Evolutionary conservation across 306 rosid species (phyloP).

Genomic region (Arachis stenosperma): DNA sequence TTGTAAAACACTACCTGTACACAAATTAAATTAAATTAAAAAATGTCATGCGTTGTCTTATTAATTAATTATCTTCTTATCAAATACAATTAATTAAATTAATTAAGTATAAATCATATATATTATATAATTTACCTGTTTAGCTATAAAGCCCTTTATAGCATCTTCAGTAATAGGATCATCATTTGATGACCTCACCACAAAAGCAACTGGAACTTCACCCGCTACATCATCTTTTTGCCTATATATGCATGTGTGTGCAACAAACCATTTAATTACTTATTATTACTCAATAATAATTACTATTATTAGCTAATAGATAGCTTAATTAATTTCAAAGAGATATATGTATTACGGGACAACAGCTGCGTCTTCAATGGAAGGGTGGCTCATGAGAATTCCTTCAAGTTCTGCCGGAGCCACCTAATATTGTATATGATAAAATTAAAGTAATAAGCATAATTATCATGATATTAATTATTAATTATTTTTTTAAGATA

Average conservation of each 20-base stretch:
- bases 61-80: background rate
- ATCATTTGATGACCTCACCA: constrained; percentile 43
- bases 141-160: constrained; percentile 65
- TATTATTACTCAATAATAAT: background rate
- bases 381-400: constrained; percentile 65
- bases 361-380: constrained; percentile 80
- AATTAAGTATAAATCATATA: no score
- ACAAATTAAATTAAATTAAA: background rate
- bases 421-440: constrained; percentile 44
- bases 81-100: no score
- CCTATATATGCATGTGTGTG: constrained; percentile 38
- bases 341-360: constrained; percentile 52
- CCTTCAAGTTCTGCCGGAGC: constrained; percentile 82
- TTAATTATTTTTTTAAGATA: background rate
- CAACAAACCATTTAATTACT: background rate
- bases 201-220: constrained; percentile 82
- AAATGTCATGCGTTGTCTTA: no score
- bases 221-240: constrained; percentile 68
- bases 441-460: no score
- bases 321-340: background rate
- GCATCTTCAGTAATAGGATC: constrained; percentile 53
- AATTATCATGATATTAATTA: background rate
- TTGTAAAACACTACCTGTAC: constrained; percentile 74
- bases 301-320: no score
- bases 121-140: constrained; percentile 48